These are phyloP conservation scores for Fraxinus anomala DNA, from an alignment of 257 asterid genomes.

Conservation along the genomic window DNA sequence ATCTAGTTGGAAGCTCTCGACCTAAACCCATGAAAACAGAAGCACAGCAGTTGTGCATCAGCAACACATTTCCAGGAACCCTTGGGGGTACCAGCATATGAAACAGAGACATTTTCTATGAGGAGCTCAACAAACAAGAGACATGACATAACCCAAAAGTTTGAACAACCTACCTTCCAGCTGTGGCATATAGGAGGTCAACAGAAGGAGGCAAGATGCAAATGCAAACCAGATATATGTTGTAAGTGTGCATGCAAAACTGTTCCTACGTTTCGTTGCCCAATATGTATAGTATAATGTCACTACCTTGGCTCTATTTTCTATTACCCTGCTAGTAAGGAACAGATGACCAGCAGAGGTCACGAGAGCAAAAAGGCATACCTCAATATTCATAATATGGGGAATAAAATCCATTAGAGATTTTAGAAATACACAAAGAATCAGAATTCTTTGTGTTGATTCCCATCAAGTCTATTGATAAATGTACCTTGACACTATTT, in stretches of 20 bases:
- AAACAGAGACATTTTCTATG: constrained; percentile 2
- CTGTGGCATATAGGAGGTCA: constrained; percentile 9
- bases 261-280: background rate
- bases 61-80: constrained; percentile 19
- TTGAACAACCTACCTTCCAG: constrained; percentile 19
- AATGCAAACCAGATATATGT: background rate
- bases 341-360: background rate
- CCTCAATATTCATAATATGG: background rate
- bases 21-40: constrained; percentile 30
- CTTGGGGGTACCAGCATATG: constrained; percentile 14
- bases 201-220: background rate
- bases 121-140: constrained; percentile 24
- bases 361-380: background rate
- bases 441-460: constrained; percentile 1
- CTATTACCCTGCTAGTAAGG: background rate
- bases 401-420: background rate
- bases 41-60: constrained; percentile 22
- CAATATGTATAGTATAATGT: background rate
- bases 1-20: constrained; percentile 24
- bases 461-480: constrained; percentile 13
- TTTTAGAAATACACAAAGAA: background rate
- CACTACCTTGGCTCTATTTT: background rate
- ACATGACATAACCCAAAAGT: constrained; percentile 4
- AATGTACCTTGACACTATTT: constrained; percentile 10
- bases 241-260: background rate